Evolutionary conservation across 495 filamentous ascomycete species (phyloP).

Genomic region (Hyphodiscus hymeniophilus): DNA sequence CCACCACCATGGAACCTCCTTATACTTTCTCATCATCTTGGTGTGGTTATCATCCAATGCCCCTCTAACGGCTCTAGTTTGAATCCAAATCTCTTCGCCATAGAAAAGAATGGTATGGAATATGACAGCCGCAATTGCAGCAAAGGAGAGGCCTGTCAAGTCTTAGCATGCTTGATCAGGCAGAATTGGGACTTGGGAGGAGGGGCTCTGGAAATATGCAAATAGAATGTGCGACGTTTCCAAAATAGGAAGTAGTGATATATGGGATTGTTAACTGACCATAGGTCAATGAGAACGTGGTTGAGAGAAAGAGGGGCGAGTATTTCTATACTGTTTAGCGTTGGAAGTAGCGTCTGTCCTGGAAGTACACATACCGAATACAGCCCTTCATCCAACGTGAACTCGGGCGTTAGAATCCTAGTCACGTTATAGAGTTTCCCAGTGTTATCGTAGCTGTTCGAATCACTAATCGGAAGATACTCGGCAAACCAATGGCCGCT

Average conservation of each 20-base stretch:
- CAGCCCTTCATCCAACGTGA: constrained; percentile 34
- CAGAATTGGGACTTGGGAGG: no score
- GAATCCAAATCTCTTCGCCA: constrained; percentile 48
- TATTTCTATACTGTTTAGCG: constrained; percentile 43
- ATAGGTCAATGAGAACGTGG: constrained; percentile 56
- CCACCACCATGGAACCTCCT: constrained; percentile 50
- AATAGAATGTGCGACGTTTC: no score
- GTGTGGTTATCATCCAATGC: constrained; percentile 33
- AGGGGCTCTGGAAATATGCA: no score
- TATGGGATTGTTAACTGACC: no score
- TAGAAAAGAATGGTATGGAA: constrained; percentile 59
- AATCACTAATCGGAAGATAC: constrained; percentile 52
- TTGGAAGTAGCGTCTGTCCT: not conserved
- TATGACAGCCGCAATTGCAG: constrained; percentile 57
- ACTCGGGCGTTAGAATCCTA: constrained; percentile 39
- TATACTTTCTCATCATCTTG: constrained; percentile 52
- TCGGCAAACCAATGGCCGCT: constrained; percentile 56
- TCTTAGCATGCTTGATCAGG: no score
- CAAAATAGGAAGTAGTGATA: no score
- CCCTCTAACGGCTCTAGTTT: not conserved
- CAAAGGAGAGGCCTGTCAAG: constrained; percentile 64
- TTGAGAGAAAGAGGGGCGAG: constrained; percentile 56
- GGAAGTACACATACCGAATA: not conserved
- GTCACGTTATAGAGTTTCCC: constrained; percentile 46
- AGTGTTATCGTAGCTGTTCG: constrained; percentile 55